phyloP scores from a whole-genome alignment of 2,329 filamentous ascomycete genomes.

The Volutella citrinella region DNA sequence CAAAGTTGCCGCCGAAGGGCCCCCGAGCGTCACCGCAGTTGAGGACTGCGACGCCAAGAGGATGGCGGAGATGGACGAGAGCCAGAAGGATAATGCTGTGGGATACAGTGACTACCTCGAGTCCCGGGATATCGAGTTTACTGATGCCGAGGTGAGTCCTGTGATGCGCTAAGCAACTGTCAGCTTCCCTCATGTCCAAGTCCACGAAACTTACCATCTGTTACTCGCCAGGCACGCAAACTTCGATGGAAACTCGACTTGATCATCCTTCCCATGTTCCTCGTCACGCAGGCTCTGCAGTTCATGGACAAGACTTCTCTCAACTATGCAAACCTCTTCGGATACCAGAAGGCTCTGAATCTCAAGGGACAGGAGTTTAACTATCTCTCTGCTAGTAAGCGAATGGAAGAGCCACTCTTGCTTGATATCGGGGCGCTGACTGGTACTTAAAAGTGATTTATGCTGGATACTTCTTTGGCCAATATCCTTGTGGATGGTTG shows the following conservation, averaged over 20 bases:
- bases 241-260: conserved; percentile 1
- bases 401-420: too few relatives aligned
- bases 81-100: not conserved
- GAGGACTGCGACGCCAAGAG: not conserved
- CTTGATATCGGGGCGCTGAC: not conserved
- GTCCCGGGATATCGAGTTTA: not conserved
- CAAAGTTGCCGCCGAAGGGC: not conserved
- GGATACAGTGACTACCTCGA: not conserved
- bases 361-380: not conserved
- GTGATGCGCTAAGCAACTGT: too few relatives aligned
- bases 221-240: not conserved
- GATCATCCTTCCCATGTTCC: not conserved
- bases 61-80: not conserved
- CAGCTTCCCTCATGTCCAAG: too few relatives aligned
- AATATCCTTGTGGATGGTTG: conserved; percentile 39
- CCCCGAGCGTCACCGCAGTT: not conserved
- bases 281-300: not conserved
- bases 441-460: conserved; percentile 30
- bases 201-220: too few relatives aligned
- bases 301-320: conserved; percentile 1
- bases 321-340: conserved; percentile 1
- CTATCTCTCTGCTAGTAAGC: not conserved
- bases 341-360: not conserved
- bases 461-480: conserved; percentile 38
- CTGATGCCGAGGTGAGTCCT: not conserved